Evolutionary conservation across 371 early-diverging fungal genomes (phyloP).

Genomic region (Antonospora locustae): DNA sequence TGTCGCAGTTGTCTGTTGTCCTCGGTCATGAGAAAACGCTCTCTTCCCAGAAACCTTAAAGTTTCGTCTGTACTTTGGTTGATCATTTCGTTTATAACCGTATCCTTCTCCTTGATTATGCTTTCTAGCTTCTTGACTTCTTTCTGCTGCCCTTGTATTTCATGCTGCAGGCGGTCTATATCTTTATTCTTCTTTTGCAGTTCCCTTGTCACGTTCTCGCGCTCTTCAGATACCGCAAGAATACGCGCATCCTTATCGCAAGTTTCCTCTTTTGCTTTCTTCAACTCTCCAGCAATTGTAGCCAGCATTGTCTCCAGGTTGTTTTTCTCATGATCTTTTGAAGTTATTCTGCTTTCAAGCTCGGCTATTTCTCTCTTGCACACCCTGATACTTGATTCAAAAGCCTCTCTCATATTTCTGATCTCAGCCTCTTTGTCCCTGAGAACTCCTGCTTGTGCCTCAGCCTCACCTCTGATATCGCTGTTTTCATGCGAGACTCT

Average conservation of each 20-base stretch:
- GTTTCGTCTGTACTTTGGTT: too few relatives aligned
- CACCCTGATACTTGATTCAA: not conserved
- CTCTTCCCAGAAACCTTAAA: too few relatives aligned
- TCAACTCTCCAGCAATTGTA: not conserved
- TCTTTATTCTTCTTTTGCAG: constrained; percentile 5
- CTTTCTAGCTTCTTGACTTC: constrained; percentile 7
- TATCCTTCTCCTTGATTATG: constrained; percentile 5
- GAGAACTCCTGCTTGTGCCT: not conserved
- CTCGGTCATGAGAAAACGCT: too few relatives aligned
- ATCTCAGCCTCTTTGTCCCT: not conserved
- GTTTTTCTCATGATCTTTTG: not conserved
- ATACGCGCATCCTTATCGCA: not conserved
- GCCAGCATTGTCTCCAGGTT: not conserved
- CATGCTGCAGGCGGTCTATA: constrained; percentile 7
- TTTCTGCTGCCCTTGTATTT: constrained; percentile 1
- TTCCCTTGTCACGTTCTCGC: not conserved
- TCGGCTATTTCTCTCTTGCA: not conserved
- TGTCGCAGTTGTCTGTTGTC: too few relatives aligned
- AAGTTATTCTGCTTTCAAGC: not conserved
- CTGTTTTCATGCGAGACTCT: not conserved
- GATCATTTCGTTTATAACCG: not conserved
- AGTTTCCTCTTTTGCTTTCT: not conserved
- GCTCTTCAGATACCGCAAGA: constrained; percentile 1
- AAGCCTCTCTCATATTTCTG: not conserved
- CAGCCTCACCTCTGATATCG: not conserved